Percentiles rank a stretch among this genome's conserved stretches.
Conservation (phyloP, 2,329 filamentous ascomycete species). For the Calonectria multiphialidica region DNA sequence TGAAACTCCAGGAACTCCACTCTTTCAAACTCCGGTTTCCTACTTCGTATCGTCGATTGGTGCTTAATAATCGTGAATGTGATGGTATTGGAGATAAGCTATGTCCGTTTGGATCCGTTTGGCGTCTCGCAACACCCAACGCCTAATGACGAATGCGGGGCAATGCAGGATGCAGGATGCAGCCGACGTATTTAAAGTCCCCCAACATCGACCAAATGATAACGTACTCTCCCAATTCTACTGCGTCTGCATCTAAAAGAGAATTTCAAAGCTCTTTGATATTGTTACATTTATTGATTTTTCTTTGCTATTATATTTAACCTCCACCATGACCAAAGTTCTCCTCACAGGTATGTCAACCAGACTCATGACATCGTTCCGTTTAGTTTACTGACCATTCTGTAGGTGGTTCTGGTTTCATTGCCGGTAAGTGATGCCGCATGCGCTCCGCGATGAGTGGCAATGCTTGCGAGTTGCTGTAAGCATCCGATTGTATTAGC, state of each 20-base stretch:
- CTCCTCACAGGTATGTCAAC: slow-evolving; percentile 45
- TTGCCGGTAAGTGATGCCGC: slow-evolving; percentile 44
- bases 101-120: not conserved
- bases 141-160: slow-evolving; percentile 41
- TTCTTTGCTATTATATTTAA: too few species aligned
- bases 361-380: not conserved
- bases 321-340: slow-evolving; percentile 45
- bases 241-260: not conserved
- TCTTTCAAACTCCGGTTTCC: not conserved
- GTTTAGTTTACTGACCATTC: slow-evolving; percentile 17
- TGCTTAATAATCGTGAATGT: slow-evolving; percentile 11
- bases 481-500: not conserved
- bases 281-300: not conserved
- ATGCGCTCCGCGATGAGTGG: not conserved
- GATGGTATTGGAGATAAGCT: not conserved
- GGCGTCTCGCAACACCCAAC: slow-evolving; percentile 30
- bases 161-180: not conserved
- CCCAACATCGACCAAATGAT: slow-evolving; percentile 4
- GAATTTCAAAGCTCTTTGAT: not conserved
- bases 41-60: not conserved
- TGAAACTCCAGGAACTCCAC: slow-evolving; percentile 4
- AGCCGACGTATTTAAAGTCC: slow-evolving; percentile 20
- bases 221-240: not conserved
- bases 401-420: slow-evolving; percentile 51
- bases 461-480: not conserved